These are phyloP conservation scores for Colletotrichum lindemuthianum DNA, from an alignment of 2,329 filamentous ascomycete species.

Conservation along the genomic window DNA sequence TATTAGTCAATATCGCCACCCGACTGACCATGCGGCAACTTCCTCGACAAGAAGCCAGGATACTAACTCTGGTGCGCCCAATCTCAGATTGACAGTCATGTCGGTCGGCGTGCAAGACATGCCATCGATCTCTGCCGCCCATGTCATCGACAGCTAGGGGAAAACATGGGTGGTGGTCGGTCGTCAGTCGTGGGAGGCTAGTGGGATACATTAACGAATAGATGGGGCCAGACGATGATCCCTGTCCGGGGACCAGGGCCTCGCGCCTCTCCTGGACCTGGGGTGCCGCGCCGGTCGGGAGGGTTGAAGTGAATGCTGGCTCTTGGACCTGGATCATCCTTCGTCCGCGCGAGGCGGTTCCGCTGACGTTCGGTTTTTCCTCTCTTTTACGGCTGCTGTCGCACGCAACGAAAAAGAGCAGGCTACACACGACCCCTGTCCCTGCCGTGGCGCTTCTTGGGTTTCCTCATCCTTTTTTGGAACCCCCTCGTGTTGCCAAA, in stretches of 20 bases:
- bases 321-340: constrained; percentile 34
- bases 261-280: constrained; percentile 18
- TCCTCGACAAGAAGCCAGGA: too few relatives aligned
- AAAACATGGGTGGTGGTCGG: constrained; percentile 19
- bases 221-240: constrained; percentile 28
- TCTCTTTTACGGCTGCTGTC: neutral
- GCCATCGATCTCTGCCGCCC: neutral
- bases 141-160: constrained; percentile 17
- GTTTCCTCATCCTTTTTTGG: too few relatives aligned
- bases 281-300: constrained; percentile 22
- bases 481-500: too few relatives aligned
- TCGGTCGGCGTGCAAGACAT: neutral
- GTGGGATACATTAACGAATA: constrained; percentile 28
- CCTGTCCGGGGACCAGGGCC: constrained; percentile 34
- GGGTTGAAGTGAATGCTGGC: constrained; percentile 13
- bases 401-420: constrained; percentile 15
- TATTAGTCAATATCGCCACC: too few relatives aligned
- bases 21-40: too few relatives aligned
- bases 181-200: constrained; percentile 17
- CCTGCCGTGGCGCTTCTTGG: too few relatives aligned
- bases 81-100: neutral
- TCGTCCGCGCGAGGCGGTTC: constrained; percentile 18
- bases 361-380: constrained; percentile 20
- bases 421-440: neutral
- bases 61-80: too few relatives aligned